These are phyloP conservation scores for Cytospora piceicola DNA, from an alignment of 2,329 filamentous ascomycete genomes.

Conservation along the genomic window DNA sequence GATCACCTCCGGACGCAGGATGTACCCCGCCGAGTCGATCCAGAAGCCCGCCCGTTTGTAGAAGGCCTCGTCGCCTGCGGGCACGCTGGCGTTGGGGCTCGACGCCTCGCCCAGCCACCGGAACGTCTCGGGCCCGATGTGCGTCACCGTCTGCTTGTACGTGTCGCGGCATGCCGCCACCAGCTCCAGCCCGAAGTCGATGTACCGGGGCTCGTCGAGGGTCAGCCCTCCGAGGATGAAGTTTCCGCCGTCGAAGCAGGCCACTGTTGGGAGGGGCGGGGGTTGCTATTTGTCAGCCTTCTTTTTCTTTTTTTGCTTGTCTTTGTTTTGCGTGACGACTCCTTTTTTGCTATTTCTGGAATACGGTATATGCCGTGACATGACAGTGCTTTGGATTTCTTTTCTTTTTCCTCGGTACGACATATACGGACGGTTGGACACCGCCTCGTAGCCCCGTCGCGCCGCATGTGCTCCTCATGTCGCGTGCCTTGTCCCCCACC, in stretches of 20 bases:
- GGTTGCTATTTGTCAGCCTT: slow-evolving; percentile 39
- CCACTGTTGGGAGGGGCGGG: slow-evolving; percentile 55
- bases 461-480: slow-evolving; percentile 1
- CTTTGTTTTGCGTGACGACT: too few species aligned
- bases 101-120: slow-evolving; percentile 57
- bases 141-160: slow-evolving; percentile 68
- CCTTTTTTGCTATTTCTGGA: background rate
- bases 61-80: slow-evolving; percentile 57
- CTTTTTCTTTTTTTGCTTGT: background rate
- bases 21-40: slow-evolving; percentile 63
- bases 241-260: slow-evolving; percentile 83
- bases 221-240: slow-evolving; percentile 81
- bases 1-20: slow-evolving; percentile 78
- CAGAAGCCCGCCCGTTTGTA: slow-evolving; percentile 74
- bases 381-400: background rate
- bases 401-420: background rate
- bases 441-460: background rate
- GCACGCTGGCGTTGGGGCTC: slow-evolving; percentile 43
- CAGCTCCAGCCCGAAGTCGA: slow-evolving; percentile 73
- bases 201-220: slow-evolving; percentile 67
- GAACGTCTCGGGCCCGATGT: slow-evolving; percentile 78
- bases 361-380: background rate
- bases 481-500: background rate
- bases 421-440: slow-evolving; percentile 10
- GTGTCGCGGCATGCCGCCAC: slow-evolving; percentile 75